phyloP scores from a whole-genome alignment of 1,284 basidiomycete species.

The Rhizoctonia solani region DNA sequence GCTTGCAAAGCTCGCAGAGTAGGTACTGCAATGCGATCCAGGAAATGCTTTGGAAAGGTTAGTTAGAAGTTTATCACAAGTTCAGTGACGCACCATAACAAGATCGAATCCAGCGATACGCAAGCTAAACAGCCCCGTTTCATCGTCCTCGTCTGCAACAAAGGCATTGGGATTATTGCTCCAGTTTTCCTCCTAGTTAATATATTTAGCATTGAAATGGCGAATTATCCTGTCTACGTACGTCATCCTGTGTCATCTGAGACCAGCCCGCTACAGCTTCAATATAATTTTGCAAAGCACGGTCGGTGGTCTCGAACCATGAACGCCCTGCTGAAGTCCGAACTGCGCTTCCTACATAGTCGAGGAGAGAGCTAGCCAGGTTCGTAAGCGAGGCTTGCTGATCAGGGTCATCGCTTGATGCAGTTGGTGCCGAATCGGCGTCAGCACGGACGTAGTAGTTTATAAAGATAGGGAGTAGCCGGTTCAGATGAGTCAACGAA shows the following conservation, averaged over 20 bases:
- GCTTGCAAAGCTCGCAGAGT: slow-evolving; percentile 63
- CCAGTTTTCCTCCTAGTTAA: slow-evolving; percentile 84
- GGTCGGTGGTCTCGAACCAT: slow-evolving; percentile 61
- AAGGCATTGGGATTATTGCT: slow-evolving; percentile 86
- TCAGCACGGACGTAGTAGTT: slow-evolving; percentile 63
- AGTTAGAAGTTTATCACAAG: slow-evolving; percentile 13
- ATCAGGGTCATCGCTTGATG: slow-evolving; percentile 71
- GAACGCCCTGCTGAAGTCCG: slow-evolving; percentile 65
- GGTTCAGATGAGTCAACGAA: slow-evolving; percentile 67
- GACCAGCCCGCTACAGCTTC: slow-evolving; percentile 69
- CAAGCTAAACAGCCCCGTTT: slow-evolving; percentile 79
- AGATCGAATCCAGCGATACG: slow-evolving; percentile 86
- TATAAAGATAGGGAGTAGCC: slow-evolving; percentile 67
- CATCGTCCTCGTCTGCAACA: slow-evolving; percentile 93
- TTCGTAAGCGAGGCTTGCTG: slow-evolving; percentile 71
- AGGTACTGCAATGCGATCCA: slow-evolving; percentile 66
- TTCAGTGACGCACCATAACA: slow-evolving; percentile 61
- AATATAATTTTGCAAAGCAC: slow-evolving; percentile 57
- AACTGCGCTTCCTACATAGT: slow-evolving; percentile 71
- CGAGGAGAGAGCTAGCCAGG: slow-evolving; percentile 77
- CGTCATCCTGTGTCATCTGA: slow-evolving; percentile 90
- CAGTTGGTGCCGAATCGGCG: slow-evolving; percentile 54
- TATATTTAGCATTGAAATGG: not conserved
- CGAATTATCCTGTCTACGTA: slow-evolving; percentile 47
- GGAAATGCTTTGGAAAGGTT: slow-evolving; percentile 51